Base-by-base conservation (phyloP, 2,329 filamentous ascomycete species). In the Trematosphaeria pertusa region DNA sequence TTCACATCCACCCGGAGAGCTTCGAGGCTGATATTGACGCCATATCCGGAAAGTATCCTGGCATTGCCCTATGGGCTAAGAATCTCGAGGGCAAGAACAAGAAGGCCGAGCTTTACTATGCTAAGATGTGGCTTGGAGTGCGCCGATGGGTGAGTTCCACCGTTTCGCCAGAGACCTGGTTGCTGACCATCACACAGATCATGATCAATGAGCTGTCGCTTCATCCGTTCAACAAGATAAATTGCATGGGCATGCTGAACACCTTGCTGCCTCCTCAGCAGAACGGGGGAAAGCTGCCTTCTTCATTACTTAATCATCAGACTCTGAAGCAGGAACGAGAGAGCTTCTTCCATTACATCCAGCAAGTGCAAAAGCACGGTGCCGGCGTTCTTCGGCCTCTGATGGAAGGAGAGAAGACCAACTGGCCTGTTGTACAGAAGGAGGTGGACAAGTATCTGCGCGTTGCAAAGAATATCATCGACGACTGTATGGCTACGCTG, bases 201-300 rank as follows among this genome's bases (percentile, higher is more conserved):
- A 71, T 87, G 62, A 80, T 87, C 67, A 86, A 87, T 58, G 84
- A 87, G 58, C 77, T 87, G 58, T 80, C 82, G 19, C 73, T 85
- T 21, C 73, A 78, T 22, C 83, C 83, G 0, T 85, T 84, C 69
- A 83, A 83, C 73, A 86, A 85, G 65, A 77, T 80, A 59, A 87
- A 86, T 64, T 86, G 84, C 62, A 76, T 86, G 53, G 85, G 83
- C 42, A 84, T 87, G 79, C 79, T 87, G 39, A 87, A 87, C 70
- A 87, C 84, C 8, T 74, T 87, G 21, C 83, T 86, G 53, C 85
- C 85, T 6, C 83, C 85, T 2, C 74, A 80, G 32, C 73, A 74
- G 14, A 56, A 47, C 15, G 43, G 49, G 20, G 54, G 55, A 11
- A 67, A 58, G 37, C 52, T 64, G 33, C 81, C 80, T 4, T 82